These are phyloP conservation scores for Fomitopsis serialis DNA, from an alignment of 768 basidiomycete species.

Conservation along the genomic window DNA sequence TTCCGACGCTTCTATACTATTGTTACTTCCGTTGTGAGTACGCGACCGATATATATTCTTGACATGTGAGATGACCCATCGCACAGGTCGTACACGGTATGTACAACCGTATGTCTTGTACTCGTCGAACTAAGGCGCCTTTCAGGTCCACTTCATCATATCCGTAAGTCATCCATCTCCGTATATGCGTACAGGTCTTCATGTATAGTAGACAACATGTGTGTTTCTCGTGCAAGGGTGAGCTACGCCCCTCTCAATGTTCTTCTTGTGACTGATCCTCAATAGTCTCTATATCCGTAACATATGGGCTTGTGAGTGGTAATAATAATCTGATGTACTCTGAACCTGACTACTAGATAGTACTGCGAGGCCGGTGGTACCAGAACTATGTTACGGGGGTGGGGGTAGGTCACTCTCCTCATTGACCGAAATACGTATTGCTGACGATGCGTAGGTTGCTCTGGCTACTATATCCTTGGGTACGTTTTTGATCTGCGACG, in stretches of 20 bases:
- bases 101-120: not conserved
- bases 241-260: not conserved
- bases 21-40: not conserved
- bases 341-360: not conserved
- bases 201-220: not conserved
- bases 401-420: not conserved
- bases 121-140: not conserved
- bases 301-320: not conserved
- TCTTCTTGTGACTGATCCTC: not conserved
- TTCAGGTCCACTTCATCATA: not conserved
- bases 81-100: not conserved
- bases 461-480: not conserved
- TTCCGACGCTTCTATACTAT: not conserved
- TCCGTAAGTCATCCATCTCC: not conserved
- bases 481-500: not conserved
- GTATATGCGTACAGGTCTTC: not conserved
- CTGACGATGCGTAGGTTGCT: not conserved
- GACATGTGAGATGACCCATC: not conserved
- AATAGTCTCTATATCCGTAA: not conserved
- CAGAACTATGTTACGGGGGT: not conserved
- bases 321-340: not conserved
- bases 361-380: too few relatives aligned
- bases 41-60: not conserved
- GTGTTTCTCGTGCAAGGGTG: not conserved
- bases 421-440: not conserved